Percentiles rank a stretch among this genome's conserved stretches.
These are phyloP conservation scores for Gracilaria domingensis DNA, from an alignment of 23 red algal genomes.

Conservation along the genomic window DNA sequence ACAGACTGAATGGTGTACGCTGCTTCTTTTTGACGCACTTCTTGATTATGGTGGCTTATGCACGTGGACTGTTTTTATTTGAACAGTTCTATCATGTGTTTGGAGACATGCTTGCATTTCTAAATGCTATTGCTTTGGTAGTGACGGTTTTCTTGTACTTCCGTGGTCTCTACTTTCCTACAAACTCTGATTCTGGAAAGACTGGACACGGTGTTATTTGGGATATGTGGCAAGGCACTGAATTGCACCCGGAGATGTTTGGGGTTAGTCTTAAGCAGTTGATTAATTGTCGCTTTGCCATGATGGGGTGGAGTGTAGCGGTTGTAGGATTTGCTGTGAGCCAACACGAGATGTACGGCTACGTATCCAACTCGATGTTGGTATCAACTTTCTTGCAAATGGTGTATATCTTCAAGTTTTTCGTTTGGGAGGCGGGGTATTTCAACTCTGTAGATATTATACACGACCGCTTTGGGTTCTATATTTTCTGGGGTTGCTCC, in stretches of 20 bases:
- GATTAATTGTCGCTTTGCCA: constrained; percentile 79
- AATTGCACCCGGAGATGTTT: constrained; percentile 79
- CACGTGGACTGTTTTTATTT: constrained; percentile 28
- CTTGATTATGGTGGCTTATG: constrained; percentile 9
- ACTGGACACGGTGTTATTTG: constrained; percentile 60
- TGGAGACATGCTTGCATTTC: constrained; percentile 60
- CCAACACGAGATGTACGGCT: constrained; percentile 72
- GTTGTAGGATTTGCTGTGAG: constrained; percentile 56
- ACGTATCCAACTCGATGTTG: constrained; percentile 74
- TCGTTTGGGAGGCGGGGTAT: constrained; percentile 82
- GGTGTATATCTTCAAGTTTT: constrained; percentile 90
- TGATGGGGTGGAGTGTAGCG: constrained; percentile 84
- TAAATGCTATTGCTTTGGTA: constrained; percentile 45
- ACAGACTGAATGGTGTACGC: constrained; percentile 73
- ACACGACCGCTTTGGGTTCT: constrained; percentile 86
- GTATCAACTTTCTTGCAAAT: constrained; percentile 74
- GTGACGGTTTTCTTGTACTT: constrained; percentile 66
- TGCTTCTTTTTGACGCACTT: constrained; percentile 66
- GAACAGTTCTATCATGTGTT: constrained; percentile 64
- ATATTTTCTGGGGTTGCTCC: constrained; percentile 84
- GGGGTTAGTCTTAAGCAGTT: constrained; percentile 73
- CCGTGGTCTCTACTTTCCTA: constrained; percentile 65
- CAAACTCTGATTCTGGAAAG: constrained; percentile 62
- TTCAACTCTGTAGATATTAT: constrained; percentile 89
- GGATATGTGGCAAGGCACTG: constrained; percentile 82